Percentiles rank a stretch among this genome's conserved stretches.
Conservation (phyloP, 2,329 filamentous ascomycete genomes). For the Bipolaris victoriae region DNA sequence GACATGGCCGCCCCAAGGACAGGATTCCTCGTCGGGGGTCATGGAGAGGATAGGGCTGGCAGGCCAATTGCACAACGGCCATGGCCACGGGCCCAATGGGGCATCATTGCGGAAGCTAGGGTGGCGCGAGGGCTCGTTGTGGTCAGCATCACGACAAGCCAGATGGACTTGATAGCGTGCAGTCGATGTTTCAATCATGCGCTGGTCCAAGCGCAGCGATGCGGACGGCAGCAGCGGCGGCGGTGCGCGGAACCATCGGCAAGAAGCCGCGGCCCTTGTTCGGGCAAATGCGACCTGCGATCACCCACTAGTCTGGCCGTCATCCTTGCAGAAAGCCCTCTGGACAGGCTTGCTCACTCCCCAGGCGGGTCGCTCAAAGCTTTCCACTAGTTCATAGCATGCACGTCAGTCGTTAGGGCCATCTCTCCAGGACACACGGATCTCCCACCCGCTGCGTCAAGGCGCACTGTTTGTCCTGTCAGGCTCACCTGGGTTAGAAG, state of each 20-base stretch:
- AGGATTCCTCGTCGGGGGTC: neutral
- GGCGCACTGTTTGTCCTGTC: conserved; percentile 18
- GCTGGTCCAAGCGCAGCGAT: conserved; percentile 1
- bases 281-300: conserved; percentile 10
- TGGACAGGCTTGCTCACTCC: neutral
- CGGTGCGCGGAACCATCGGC: conserved; percentile 24
- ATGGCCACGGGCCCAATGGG: neutral
- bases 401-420: conserved; percentile 2
- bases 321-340: neutral
- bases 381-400: conserved; percentile 8
- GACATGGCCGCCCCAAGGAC: neutral
- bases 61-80: neutral
- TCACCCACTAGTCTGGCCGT: conserved; percentile 4
- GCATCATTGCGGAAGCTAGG: neutral
- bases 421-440: conserved; percentile 1
- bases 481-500: conserved; percentile 14
- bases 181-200: conserved; percentile 9
- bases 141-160: neutral
- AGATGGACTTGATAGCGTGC: neutral
- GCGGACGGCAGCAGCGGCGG: conserved; percentile 12
- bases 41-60: neutral
- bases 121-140: neutral
- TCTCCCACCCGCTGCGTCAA: conserved; percentile 10
- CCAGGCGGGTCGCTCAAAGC: conserved; percentile 12
- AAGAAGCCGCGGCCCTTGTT: conserved; percentile 20